phyloP scores from a whole-genome alignment of 345 rosid species.

The Citrus mangshanensis region DNA sequence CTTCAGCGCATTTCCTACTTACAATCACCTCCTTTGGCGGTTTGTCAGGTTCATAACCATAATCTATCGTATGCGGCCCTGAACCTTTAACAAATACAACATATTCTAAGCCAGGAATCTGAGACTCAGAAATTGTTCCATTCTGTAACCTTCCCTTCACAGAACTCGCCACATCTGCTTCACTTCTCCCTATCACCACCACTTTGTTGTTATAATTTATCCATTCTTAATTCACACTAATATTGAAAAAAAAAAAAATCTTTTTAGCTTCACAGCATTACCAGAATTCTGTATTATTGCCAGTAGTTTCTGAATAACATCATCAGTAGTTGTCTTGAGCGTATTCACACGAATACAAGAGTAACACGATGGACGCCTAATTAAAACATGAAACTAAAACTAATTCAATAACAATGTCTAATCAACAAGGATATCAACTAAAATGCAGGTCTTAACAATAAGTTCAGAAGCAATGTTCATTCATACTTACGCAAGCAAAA shows the following conservation, averaged over 20 bases:
- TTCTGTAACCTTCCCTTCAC: conserved; percentile 16
- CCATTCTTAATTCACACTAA: not conserved
- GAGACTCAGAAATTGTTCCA: conserved; percentile 48
- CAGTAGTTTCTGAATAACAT: conserved; percentile 63
- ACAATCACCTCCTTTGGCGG: conserved; percentile 93
- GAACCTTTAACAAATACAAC: conserved; percentile 84
- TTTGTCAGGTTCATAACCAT: conserved; percentile 42
- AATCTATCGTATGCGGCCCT: conserved; percentile 75
- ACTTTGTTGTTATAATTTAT: not conserved
- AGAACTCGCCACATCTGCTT: not conserved
- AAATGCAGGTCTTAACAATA: not conserved
- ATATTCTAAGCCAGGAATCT: conserved; percentile 76
- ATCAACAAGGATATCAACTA: not conserved
- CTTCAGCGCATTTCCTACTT: conserved; percentile 96
- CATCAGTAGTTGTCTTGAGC: conserved; percentile 61
- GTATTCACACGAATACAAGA: conserved; percentile 89
- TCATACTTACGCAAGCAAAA: no score
- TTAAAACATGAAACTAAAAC: not conserved
- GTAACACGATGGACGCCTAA: conserved; percentile 81
- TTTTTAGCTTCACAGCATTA: conserved; percentile 1
- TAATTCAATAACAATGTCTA: not conserved
- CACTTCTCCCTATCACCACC: conserved; percentile 5
- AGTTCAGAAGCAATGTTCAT: not conserved
- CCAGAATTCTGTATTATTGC: conserved; percentile 35
- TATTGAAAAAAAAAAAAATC: no score